Conservation (phyloP, 1,284 basidiomycete genomes). For the Bjerkandera adusta region DNA sequence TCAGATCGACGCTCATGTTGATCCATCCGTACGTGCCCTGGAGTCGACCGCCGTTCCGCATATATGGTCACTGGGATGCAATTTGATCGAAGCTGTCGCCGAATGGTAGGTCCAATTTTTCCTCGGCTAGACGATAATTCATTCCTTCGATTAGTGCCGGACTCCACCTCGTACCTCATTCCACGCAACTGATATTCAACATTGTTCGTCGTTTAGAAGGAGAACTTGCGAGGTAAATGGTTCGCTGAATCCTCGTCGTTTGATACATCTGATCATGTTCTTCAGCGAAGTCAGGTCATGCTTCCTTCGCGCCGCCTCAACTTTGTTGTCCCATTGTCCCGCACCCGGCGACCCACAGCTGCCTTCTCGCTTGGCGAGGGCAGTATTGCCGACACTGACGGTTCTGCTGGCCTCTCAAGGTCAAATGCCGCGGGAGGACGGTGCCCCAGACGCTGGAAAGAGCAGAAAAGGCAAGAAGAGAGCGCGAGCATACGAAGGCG, state of each 20-base stretch:
- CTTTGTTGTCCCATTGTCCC: conserved; percentile 44
- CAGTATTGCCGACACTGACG: conserved; percentile 49
- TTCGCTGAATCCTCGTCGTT: conserved; percentile 5
- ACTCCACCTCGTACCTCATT: conserved; percentile 51
- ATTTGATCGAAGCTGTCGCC: conserved; percentile 46
- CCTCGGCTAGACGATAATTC: conserved; percentile 12
- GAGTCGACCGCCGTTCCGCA: conserved; percentile 53
- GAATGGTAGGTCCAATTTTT: conserved; percentile 40
- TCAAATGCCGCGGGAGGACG: conserved; percentile 25
- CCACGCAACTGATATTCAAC: conserved; percentile 44
- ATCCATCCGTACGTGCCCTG: conserved; percentile 47
- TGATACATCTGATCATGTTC: too few relatives aligned
- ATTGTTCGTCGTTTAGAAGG: conserved; percentile 64
- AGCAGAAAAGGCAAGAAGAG: conserved; percentile 74
- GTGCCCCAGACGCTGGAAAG: conserved; percentile 22
- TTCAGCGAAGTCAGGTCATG: too few relatives aligned
- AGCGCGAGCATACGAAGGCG: conserved; percentile 72
- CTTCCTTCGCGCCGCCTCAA: conserved; percentile 43
- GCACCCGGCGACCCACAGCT: conserved; percentile 48
- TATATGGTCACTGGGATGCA: conserved; percentile 53
- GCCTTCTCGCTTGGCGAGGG: conserved; percentile 54
- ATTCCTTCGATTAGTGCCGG: conserved; percentile 37
- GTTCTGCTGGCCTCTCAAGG: conserved; percentile 45
- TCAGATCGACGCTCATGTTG: conserved; percentile 48
- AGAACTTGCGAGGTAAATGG: conserved; percentile 44